Conservation (phyloP, 1,284 basidiomycete species). For the Sutorius eximius region DNA sequence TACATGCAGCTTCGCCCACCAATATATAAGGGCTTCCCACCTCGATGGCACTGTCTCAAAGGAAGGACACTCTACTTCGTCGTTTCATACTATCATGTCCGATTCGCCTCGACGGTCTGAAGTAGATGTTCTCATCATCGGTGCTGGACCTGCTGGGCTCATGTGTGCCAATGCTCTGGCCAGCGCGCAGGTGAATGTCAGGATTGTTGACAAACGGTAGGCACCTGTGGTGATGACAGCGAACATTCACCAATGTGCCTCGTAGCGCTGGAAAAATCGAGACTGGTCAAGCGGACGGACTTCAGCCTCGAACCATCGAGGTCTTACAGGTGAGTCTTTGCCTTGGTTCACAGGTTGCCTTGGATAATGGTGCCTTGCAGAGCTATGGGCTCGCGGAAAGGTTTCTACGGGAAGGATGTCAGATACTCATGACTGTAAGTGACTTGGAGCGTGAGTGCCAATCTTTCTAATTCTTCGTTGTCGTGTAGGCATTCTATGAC, state of each 20-base stretch:
- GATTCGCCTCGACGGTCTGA: constrained; percentile 24
- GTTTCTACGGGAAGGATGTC: constrained; percentile 37
- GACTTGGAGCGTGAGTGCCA: neutral
- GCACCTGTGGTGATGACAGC: neutral
- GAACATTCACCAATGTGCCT: neutral
- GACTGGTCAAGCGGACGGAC: constrained; percentile 44
- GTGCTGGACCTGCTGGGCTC: constrained; percentile 52
- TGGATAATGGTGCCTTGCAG: constrained; percentile 6
- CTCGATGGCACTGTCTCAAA: neutral
- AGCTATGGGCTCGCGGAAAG: constrained; percentile 40
- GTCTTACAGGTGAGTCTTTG: constrained; percentile 35
- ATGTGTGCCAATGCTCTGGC: constrained; percentile 30
- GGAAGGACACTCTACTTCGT: neutral
- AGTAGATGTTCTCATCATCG: constrained; percentile 57
- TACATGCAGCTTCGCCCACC: neutral
- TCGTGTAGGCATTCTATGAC: constrained; percentile 38
- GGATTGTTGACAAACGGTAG: constrained; percentile 32
- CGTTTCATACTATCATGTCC: constrained; percentile 5
- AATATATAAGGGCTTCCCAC: neutral
- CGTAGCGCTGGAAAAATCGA: constrained; percentile 27
- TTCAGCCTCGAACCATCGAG: constrained; percentile 46
- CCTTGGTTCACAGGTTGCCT: neutral
- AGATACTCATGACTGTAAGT: constrained; percentile 31
- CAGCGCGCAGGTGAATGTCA: constrained; percentile 22
- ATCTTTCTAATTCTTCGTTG: neutral